Base-by-base conservation (phyloP, 208 protist genomes). In the Balamuthia mandrillaris region DNA sequence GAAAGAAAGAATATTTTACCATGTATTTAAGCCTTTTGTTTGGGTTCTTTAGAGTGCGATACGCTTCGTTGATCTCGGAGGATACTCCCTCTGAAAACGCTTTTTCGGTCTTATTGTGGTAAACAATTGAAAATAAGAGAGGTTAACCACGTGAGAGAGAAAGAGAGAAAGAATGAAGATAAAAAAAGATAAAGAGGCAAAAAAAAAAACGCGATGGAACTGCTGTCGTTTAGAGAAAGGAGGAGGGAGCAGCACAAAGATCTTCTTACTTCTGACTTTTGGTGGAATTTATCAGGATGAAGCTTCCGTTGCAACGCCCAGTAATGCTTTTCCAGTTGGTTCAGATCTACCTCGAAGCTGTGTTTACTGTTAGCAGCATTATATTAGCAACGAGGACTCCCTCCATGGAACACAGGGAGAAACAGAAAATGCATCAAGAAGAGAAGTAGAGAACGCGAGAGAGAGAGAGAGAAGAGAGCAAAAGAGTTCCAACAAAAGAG, bases 61-160 rank as follows among this genome's bases (percentile, higher is more conserved):
- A 68, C 37, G 61, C 61, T n/a, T 68, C 61, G 35, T 68, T 68
- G 61, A 68, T 68, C 16, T n/a, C 45, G 31, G 61, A 68, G 16
- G 61, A 68, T 24, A 68, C 61, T 14, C 61, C 61, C 21, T 68
- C 61, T 39, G 61, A 68, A 16, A 47, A 68, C 37, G 39, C 21
- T 10, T 39, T 31, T 18, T 68, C 61, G 37, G 37, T 68, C 61
- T 68, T 10, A 31, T 39, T 39, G 1, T 0, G 29, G 4, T 2
- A 44, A 10, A 18, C 33, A 4, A 21, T n/a, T 41, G 58, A 5
- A 18, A 29, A 41, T 9, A 9, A 66, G 5, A 29, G 21, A 44
- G 3, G 42, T 37, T 35, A 66, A 5, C 58, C 10, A n/a, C 58
- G 33, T 9, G n/a, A 29, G 33, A 35, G n/a, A 35, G 5, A 35